Conservation (phyloP, 2,329 filamentous ascomycete species). For the Leptographium radiaticola region DNA sequence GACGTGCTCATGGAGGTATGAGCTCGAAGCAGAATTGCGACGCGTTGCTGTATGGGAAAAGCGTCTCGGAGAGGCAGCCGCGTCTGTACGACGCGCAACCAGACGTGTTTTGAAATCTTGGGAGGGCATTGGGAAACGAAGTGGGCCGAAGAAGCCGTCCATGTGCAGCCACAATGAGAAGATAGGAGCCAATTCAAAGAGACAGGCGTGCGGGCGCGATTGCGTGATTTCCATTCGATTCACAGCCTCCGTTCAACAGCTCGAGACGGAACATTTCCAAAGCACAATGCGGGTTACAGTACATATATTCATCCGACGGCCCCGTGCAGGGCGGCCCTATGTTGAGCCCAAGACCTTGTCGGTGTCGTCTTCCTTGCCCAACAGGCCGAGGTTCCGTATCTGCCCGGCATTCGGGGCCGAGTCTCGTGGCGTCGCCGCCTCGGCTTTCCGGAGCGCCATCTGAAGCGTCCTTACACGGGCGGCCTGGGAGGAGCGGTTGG, state of each 20-base stretch:
- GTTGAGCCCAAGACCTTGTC: slow-evolving; percentile 38
- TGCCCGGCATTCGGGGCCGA: slow-evolving; percentile 70
- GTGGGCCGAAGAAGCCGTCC: no score
- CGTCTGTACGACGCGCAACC: background rate
- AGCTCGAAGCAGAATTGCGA: background rate
- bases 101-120: background rate
- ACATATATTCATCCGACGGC: background rate
- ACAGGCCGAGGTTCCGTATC: slow-evolving; percentile 73
- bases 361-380: slow-evolving; percentile 74
- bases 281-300: background rate
- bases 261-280: background rate
- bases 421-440: slow-evolving; percentile 62
- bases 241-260: background rate
- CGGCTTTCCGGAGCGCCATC: slow-evolving; percentile 69
- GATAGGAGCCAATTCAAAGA: background rate
- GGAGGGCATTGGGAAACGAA: no score
- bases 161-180: background rate
- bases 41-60: background rate
- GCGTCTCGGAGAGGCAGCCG: no score
- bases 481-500: slow-evolving; percentile 37
- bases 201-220: no score
- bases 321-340: background rate
- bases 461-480: slow-evolving; percentile 69
- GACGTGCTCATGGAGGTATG: background rate
- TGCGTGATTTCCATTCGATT: background rate